phyloP scores from a whole-genome alignment of 2,329 filamentous ascomycete species.

The Cladophialophora immunda region DNA sequence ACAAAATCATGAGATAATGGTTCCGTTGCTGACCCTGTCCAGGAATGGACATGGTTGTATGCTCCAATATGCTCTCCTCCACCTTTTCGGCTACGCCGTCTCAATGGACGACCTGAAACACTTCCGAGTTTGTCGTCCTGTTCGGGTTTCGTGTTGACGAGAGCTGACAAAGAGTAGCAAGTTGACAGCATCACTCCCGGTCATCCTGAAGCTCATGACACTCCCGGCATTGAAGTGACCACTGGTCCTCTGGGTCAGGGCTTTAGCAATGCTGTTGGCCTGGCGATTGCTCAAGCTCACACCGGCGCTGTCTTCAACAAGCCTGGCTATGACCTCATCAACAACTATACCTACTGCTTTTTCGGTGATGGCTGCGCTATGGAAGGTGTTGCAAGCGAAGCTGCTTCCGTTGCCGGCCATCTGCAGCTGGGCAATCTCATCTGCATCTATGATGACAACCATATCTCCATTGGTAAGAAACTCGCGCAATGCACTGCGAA shows the following conservation, averaged over 20 bases:
- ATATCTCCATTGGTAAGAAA: slow-evolving; percentile 79
- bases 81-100: slow-evolving; percentile 91
- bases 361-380: slow-evolving; percentile 98
- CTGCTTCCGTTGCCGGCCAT: slow-evolving; percentile 90
- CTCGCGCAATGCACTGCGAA: too few relatives aligned
- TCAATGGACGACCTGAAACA: slow-evolving; percentile 90
- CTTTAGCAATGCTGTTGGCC: slow-evolving; percentile 95
- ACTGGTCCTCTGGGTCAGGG: slow-evolving; percentile 97
- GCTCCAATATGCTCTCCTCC: slow-evolving; percentile 98
- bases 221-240: slow-evolving; percentile 95
- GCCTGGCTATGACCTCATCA: slow-evolving; percentile 85
- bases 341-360: slow-evolving; percentile 98
- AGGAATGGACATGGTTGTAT: slow-evolving; percentile 99
- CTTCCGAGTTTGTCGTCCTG: slow-evolving; percentile 78
- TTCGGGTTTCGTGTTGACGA: slow-evolving; percentile 58
- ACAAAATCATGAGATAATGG: background rate
- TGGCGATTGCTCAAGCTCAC: slow-evolving; percentile 95
- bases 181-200: slow-evolving; percentile 86
- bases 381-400: slow-evolving; percentile 96
- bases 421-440: slow-evolving; percentile 98
- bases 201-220: slow-evolving; percentile 96
- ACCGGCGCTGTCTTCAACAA: slow-evolving; percentile 94
- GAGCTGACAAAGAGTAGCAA: slow-evolving; percentile 57
- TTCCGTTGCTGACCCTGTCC: slow-evolving; percentile 32
- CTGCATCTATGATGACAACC: slow-evolving; percentile 97